Evolutionary conservation across 1,284 basidiomycete genomes (phyloP), one percentile per base, ranked within the genome.

Genomic region (Stygiomarasmius scandens): DNA sequence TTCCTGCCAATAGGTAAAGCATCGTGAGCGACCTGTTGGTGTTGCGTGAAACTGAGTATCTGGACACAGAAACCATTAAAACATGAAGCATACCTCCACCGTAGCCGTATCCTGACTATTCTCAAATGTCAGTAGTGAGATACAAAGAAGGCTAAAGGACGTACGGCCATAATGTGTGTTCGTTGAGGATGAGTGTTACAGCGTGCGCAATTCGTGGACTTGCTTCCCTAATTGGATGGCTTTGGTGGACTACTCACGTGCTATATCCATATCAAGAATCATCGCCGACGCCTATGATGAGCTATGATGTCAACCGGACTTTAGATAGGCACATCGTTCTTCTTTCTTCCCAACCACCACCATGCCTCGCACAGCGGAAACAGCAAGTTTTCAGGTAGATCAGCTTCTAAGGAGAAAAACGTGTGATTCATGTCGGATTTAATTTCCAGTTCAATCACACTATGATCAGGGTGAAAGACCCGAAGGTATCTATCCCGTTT

Each of bases 1-100:
- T 69, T 93, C 92, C 69, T 96, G 93, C 95, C 95, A 98, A 76
- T 91, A 93, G 5, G 85, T 81, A 74, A 96, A 96, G 78, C 95
- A 98, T 67, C 93, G 85, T 64, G 93, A 89, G 67, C 89, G 87
- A 67, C 93, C 93, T 95, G 67, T 52, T 52, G 29, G 45, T 32
- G 12, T 32, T 32, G 22, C 9, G 14, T 12, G 25, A 44, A 38
- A 49, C 14, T 49, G 1, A 51, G 19, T 36, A 3, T 32, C 14
- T 12, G 34, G 14, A 11, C 10, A n/a, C 4, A 1, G 5, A 12
- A 19, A 24, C 1, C 4, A 22, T 19, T 14, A 27, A 27, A 22
- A 25, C 3, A 29, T 14, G 49, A 43, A 29, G 69, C 77, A 46
- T 64, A 84, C 88, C 88, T 70, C 87, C 88, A 60, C 79, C 77